A percentile compares a stretch with the other conserved stretches of the same genome.
These are phyloP conservation scores for Strobilomyces dryophilus DNA, from an alignment of 768 basidiomycete species.

Conservation along the genomic window DNA sequence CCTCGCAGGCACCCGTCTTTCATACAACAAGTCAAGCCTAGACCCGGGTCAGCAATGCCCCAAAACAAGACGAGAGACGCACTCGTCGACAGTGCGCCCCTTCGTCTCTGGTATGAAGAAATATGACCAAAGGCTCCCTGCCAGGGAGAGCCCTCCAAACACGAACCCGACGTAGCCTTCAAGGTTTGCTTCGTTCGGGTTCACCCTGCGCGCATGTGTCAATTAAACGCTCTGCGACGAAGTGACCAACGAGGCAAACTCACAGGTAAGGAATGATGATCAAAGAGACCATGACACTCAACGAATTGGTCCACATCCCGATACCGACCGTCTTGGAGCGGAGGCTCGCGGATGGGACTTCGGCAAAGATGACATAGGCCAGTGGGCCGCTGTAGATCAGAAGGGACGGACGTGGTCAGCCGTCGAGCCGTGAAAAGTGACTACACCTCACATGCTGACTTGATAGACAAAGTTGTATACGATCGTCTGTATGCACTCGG, in stretches of 20 bases:
- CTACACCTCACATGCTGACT: slow-evolving; percentile 19
- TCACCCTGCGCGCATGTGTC: slow-evolving; percentile 14
- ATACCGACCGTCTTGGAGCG: slow-evolving; percentile 29
- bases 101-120: neutral
- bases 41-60: neutral
- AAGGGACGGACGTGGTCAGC: neutral
- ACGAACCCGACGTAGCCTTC: slow-evolving; percentile 7
- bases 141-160: slow-evolving; percentile 23
- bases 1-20: no score
- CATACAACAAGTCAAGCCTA: slow-evolving; percentile 21
- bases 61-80: slow-evolving; percentile 1
- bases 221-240: neutral
- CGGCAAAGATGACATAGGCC: slow-evolving; percentile 26
- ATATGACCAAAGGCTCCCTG: slow-evolving; percentile 2
- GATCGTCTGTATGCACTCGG: slow-evolving; percentile 16
- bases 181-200: slow-evolving; percentile 2
- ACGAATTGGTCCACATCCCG: slow-evolving; percentile 25
- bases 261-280: slow-evolving; percentile 24
- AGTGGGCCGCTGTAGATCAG: slow-evolving; percentile 20
- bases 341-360: slow-evolving; percentile 28
- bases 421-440: neutral
- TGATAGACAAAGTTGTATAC: slow-evolving; percentile 31
- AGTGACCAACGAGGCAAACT: neutral
- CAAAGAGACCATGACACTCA: slow-evolving; percentile 24
- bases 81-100: slow-evolving; percentile 29